Percentiles rank a stretch among this genome's conserved stretches.
Evolutionary conservation across 306 rosid species (phyloP).

Genomic region (Morella rubra): DNA sequence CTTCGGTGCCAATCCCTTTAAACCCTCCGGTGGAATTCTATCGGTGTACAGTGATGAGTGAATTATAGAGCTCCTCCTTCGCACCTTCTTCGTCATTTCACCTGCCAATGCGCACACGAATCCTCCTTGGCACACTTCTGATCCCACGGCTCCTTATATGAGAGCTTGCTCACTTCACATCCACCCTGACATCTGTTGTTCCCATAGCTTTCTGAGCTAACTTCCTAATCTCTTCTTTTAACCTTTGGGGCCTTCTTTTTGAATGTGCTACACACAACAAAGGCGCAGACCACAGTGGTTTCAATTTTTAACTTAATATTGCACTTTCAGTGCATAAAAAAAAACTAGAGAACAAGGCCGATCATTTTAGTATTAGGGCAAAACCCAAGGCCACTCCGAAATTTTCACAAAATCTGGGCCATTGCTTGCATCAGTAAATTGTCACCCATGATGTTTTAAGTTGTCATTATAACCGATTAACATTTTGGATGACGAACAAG

Average conservation of each 20-base stretch:
- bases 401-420: not conserved
- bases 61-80: conserved; percentile 51
- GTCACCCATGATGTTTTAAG: not conserved
- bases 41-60: conserved; percentile 44
- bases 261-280: conserved; percentile 30
- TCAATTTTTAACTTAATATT: not conserved
- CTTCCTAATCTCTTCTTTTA: conserved; percentile 48
- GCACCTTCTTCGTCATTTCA: conserved; percentile 53
- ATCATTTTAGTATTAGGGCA: not conserved
- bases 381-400: not conserved
- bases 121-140: conserved; percentile 47
- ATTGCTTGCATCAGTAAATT: not conserved
- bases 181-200: conserved; percentile 49
- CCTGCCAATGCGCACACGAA: conserved; percentile 42
- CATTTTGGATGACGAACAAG: too few relatives aligned
- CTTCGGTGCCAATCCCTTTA: conserved; percentile 36
- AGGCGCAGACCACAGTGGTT: not conserved
- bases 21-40: conserved; percentile 46
- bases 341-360: not conserved
- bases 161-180: conserved; percentile 52
- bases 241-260: conserved; percentile 50
- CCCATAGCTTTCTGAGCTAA: conserved; percentile 56
- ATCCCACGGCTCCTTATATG: too few relatives aligned
- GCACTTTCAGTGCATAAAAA: not conserved
- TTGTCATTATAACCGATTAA: not conserved